These are phyloP conservation scores for Zoysia pacifica DNA, from an alignment of 176 grass and related monocot genomes.

Conservation along the genomic window DNA sequence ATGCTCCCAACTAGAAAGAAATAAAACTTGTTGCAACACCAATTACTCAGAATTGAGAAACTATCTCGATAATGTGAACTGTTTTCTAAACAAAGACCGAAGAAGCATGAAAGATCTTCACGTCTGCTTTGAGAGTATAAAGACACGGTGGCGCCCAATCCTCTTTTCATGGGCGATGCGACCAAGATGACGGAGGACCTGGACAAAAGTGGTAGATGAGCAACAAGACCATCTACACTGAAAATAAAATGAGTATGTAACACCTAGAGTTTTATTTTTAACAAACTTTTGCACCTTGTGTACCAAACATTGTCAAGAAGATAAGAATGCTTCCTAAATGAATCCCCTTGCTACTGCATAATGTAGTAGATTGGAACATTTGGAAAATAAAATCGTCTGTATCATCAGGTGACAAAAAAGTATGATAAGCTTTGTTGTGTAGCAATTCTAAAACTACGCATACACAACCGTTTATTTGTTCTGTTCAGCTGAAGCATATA, in stretches of 20 bases:
- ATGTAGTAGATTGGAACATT: neutral
- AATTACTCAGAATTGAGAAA: neutral
- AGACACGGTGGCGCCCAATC: conserved; percentile 74
- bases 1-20: neutral
- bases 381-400: neutral
- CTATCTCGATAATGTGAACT: no score
- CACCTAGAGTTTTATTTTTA: neutral
- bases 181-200: conserved; percentile 96
- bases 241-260: conserved; percentile 5
- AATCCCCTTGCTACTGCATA: neutral
- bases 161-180: conserved; percentile 67
- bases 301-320: neutral
- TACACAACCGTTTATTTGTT: neutral
- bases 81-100: no score
- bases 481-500: neutral
- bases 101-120: neutral
- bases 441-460: neutral
- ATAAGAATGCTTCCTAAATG: neutral
- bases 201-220: conserved; percentile 30
- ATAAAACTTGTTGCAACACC: neutral
- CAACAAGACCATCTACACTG: neutral
- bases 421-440: conserved; percentile 2
- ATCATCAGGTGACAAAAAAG: neutral
- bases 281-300: neutral
- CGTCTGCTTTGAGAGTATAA: conserved; percentile 61